Evolutionary conservation across 2,329 filamentous ascomycete genomes (phyloP), one percentile per base, ranked within the genome.

Genomic region (Fusarium siculi): DNA sequence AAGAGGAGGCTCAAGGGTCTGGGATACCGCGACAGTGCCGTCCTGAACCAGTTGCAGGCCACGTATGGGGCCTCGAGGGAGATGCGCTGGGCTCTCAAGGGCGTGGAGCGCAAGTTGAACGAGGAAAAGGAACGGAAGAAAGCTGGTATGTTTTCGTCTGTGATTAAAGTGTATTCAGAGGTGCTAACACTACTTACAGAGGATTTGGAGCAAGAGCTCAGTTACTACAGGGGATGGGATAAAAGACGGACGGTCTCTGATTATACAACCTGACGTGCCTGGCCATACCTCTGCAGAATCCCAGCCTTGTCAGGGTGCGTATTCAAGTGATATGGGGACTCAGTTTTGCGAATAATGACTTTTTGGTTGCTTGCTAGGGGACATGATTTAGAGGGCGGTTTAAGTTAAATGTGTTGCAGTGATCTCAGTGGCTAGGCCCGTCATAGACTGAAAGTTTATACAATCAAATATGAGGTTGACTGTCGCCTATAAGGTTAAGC

Each of bases 301-400:
- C 2, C 11, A 34, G 47, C 0, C 11, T 7, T 7, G 8, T 19
- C 6, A 9, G 21, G 1, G 2, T 18, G 11, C 16, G 8, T 10
- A 2, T 4, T 50, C 16, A 23, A 10, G 16, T 34, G 11, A n/a
- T 2, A 23, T 12, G 16, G 21, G 9, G 11, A 11, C 2, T 1
- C n/a, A 36, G 12, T 8, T 36, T 2, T 52, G 12, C 12, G n/a
- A 36, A 19, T 12, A 36, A 36, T 25, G 4, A 9, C 12, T 11
- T 36, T 52, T 9, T 5, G 2, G 6, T 36, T 52, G 3, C 18
- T 25, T 21, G 18, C n/a, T 7, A 25, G 9, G 4, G 36, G 18
- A 0, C 7, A 36, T 6, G 0, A 3, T 11, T 12, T 8, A 2
- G 32, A 15, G 9, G 3, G 49, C 2, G 7, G 15, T 4, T 8